A percentile compares a stretch with the other conserved stretches of the same genome.
Conservation (phyloP, 495 filamentous ascomycete species). For the Polyplosphaeria fusca region DNA sequence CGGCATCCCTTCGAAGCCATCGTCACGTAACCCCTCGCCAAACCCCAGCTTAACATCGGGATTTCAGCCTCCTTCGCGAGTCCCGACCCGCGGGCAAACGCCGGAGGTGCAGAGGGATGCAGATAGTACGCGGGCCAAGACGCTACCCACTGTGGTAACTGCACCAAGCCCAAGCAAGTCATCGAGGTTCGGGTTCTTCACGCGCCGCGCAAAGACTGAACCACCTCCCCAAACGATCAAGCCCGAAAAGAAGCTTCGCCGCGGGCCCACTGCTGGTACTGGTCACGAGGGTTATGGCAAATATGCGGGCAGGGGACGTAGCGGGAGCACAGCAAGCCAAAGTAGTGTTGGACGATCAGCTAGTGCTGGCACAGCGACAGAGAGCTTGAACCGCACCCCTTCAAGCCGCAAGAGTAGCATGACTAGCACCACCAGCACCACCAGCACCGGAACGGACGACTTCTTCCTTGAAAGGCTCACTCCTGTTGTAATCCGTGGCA, state of each 20-base stretch:
- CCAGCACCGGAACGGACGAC: slow-evolving; percentile 59
- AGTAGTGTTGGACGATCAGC: slow-evolving; percentile 52
- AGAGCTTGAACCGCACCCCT: slow-evolving; percentile 42
- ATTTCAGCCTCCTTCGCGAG: slow-evolving; percentile 28
- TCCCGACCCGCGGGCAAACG: slow-evolving; percentile 29
- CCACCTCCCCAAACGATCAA: slow-evolving; percentile 51
- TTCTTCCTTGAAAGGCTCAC: slow-evolving; percentile 75
- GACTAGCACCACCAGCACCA: slow-evolving; percentile 50
- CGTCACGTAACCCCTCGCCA: slow-evolving; percentile 46
- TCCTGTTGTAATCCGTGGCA: slow-evolving; percentile 83
- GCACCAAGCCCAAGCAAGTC: slow-evolving; percentile 42
- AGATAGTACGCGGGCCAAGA: slow-evolving; percentile 17
- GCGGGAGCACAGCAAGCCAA: slow-evolving; percentile 51
- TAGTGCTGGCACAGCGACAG: slow-evolving; percentile 52
- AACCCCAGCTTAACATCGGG: slow-evolving; percentile 32
- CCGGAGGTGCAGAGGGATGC: slow-evolving; percentile 22
- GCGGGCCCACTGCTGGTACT: slow-evolving; percentile 87
- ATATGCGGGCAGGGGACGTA: slow-evolving; percentile 61
- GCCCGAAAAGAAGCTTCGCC: slow-evolving; percentile 56
- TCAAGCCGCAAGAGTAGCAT: slow-evolving; percentile 54
- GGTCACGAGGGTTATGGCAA: slow-evolving; percentile 94
- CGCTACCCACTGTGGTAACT: slow-evolving; percentile 11
- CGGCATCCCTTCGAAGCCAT: slow-evolving; percentile 33
- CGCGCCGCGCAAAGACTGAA: slow-evolving; percentile 66
- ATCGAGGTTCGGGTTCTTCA: slow-evolving; percentile 71